Base-by-base conservation (phyloP, 2,329 filamentous ascomycete species). In the Tolypocladium paradoxum region DNA sequence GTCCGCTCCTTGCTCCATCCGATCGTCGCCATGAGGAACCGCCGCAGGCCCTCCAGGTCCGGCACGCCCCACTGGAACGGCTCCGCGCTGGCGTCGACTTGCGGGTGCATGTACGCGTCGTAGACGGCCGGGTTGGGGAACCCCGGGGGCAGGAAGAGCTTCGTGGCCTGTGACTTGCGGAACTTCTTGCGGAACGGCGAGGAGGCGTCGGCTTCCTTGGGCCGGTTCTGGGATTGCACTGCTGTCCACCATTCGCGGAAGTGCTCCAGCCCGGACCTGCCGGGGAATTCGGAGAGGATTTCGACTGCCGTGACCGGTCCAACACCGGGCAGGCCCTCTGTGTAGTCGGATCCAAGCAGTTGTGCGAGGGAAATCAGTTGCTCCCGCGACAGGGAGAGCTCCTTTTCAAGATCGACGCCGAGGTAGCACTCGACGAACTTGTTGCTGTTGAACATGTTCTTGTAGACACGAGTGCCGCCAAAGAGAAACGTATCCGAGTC, bases 381-480 rank as follows among this genome's bases (percentile, higher is more conserved):
- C 52, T 86, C 78, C n/a, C 92, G 83, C 3, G 88, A 86, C 0
- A 99, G 80, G 0, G 88, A 89, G 57, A 96, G 85, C 62, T 99
- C 95, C 61, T 87, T 87, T 62, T 95, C 89, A 0, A 99, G 76
- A 63, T 99, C 93, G 0, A 75, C 76, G 2, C 84, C 73, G 11
- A 99, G 79, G 65, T 97, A 99, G 70, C 93, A 97, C 71, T 99
- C 93, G 43, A 99, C 93, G 62, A 90, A 95, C 67, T 99, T 99
- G 68, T 93, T 93, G 62, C 90, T 86, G 70, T 96, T 99, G 76
- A 99, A 99, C 90, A 99, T 95, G 74, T 99, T 99, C 70, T 99
- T 99, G 77, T 99, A 99, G 24, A 99, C 87, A 20, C 92, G 80
- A 0, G 90, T 99, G 37, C 93, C 95, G 20, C 93, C 95, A 68